These are phyloP conservation scores for Neovahlkampfia damariscottae DNA, from an alignment of 78 protist species.

Conservation along the genomic window DNA sequence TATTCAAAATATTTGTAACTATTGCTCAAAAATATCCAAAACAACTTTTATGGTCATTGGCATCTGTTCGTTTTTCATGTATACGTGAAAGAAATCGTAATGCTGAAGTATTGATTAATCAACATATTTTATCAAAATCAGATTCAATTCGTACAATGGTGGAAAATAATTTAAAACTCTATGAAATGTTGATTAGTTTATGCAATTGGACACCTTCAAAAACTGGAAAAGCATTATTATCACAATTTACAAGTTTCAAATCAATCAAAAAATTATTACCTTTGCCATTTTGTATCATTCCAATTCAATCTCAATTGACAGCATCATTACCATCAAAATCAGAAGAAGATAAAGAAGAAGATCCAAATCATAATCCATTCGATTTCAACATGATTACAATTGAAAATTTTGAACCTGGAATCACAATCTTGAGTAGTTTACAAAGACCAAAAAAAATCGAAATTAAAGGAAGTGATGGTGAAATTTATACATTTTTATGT, in stretches of 20 bases:
- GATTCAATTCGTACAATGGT: too few relatives aligned
- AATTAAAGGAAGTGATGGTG: slow-evolving; percentile 46
- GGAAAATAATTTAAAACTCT: too few relatives aligned
- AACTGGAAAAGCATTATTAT: background rate
- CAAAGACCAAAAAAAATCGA: slow-evolving; percentile 65
- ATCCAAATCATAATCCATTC: too few relatives aligned
- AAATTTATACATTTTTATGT: slow-evolving; percentile 38
- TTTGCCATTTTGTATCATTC: background rate
- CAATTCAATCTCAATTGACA: background rate
- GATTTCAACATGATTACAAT: slow-evolving; percentile 26
- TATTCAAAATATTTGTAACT: slow-evolving; percentile 19
- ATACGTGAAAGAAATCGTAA: too few relatives aligned
- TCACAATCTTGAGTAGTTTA: slow-evolving; percentile 55
- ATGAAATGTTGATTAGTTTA: background rate
- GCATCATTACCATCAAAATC: background rate
- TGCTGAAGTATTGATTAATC: too few relatives aligned
- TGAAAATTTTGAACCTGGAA: slow-evolving; percentile 16
- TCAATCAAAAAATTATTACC: background rate
- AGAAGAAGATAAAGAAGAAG: background rate
- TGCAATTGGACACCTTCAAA: background rate
- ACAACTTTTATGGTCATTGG: slow-evolving; percentile 58
- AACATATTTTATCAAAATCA: too few relatives aligned
- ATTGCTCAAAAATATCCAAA: slow-evolving; percentile 40
- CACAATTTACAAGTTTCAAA: background rate
- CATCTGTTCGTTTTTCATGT: too few relatives aligned